Percentiles rank a stretch among this genome's conserved stretches.
Evolutionary conservation across 2,329 filamentous ascomycete genomes (phyloP).

Genomic region (Aureobasidium mangrovei): DNA sequence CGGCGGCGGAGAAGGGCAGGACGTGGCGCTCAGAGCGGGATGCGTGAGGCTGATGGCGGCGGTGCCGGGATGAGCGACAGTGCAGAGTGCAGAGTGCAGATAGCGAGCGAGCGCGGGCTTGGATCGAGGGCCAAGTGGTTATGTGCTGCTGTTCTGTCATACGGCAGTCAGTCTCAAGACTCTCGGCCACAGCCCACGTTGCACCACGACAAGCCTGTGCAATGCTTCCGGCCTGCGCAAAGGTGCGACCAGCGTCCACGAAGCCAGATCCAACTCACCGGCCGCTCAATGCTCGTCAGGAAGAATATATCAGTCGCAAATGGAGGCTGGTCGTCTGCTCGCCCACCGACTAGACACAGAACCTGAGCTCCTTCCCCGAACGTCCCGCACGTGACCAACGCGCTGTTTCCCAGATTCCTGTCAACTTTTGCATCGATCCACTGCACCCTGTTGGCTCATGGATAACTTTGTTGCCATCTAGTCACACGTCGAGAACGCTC

Average conservation of each 20-base stretch:
- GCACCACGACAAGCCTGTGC: neutral
- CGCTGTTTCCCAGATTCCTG: too few species aligned
- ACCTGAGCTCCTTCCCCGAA: too few species aligned
- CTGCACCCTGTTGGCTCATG: too few species aligned
- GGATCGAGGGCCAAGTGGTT: neutral
- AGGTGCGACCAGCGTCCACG: neutral
- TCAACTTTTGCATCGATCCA: too few species aligned
- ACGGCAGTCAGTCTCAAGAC: neutral
- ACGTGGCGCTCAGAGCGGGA: neutral
- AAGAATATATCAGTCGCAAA: constrained; percentile 10
- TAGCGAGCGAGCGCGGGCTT: constrained; percentile 10
- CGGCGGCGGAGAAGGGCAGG: neutral
- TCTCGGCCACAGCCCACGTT: neutral
- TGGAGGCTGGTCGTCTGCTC: neutral
- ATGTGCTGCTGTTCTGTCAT: constrained; percentile 5
- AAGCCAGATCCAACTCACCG: neutral
- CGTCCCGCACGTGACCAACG: too few species aligned
- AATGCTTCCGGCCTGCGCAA: too few species aligned
- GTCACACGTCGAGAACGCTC: too few species aligned
- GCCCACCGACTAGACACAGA: too few species aligned
- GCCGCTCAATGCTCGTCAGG: constrained; percentile 11
- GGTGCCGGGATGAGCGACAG: neutral
- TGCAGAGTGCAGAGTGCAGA: neutral
- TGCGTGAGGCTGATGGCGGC: neutral
- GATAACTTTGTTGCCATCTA: too few species aligned